Conservation (phyloP, 805 yeast genomes). For the Sugiyamaella mastotermitis region DNA sequence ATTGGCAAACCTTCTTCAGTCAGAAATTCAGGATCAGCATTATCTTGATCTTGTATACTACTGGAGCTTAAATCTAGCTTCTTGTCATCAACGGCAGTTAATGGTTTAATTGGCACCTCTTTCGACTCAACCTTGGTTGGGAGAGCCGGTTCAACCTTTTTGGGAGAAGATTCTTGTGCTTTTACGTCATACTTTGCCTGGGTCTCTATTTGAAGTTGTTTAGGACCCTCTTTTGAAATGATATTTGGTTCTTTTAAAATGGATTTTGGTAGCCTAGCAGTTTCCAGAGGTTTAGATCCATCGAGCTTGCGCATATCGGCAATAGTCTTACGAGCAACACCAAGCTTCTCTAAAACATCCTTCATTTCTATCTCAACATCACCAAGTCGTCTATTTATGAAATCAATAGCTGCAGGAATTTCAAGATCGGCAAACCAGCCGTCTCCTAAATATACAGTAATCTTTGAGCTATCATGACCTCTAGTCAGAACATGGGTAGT, state of each 20-base stretch:
- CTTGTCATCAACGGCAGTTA: background rate
- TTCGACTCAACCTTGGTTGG: background rate
- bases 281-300: background rate
- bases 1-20: conserved; percentile 48
- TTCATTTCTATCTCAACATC: conserved; percentile 13
- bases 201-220: background rate
- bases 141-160: background rate
- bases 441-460: conserved; percentile 25
- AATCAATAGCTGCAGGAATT: conserved; percentile 15
- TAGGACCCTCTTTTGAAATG: background rate
- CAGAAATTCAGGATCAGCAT: background rate
- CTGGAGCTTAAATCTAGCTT: conserved; percentile 1
- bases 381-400: conserved; percentile 16
- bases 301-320: conserved; percentile 8
- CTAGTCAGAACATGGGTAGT: too few species aligned
- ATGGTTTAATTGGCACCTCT: background rate
- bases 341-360: conserved; percentile 14
- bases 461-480: background rate
- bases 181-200: background rate
- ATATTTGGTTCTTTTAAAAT: background rate
- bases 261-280: background rate
- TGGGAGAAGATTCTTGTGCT: background rate
- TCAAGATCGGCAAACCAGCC: conserved; percentile 26
- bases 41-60: background rate
- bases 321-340: conserved; percentile 15